Conservation (phyloP, 1,284 basidiomycete genomes). For the Schizophyllum amplum region DNA sequence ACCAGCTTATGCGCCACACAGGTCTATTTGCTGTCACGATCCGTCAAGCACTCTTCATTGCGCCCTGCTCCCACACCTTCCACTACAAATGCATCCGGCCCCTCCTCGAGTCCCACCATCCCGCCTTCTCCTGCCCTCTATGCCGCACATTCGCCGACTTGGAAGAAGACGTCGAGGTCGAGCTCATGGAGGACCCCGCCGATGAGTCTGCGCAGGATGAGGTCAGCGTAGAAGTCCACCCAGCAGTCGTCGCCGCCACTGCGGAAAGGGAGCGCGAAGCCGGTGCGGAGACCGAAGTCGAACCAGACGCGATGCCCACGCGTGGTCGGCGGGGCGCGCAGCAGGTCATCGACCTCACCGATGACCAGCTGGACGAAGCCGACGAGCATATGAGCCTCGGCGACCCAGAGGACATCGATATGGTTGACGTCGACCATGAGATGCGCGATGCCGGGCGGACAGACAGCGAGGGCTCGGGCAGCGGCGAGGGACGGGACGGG, state of each 20-base stretch:
- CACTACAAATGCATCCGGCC: slow-evolving; percentile 98
- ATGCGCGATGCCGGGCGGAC: neutral
- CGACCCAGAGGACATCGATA: slow-evolving; percentile 20
- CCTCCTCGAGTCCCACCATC: slow-evolving; percentile 79
- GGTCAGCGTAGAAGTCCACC: slow-evolving; percentile 1
- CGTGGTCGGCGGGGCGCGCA: slow-evolving; percentile 1
- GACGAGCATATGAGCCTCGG: slow-evolving; percentile 18
- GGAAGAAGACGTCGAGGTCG: slow-evolving; percentile 91
- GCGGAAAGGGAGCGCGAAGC: slow-evolving; percentile 17
- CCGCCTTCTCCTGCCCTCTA: slow-evolving; percentile 92
- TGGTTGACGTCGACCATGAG: slow-evolving; percentile 8
- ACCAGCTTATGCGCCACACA: slow-evolving; percentile 18
- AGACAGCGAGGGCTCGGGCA: neutral
- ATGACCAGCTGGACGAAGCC: slow-evolving; percentile 11
- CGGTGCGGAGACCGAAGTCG: slow-evolving; percentile 53
- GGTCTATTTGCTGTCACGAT: slow-evolving; percentile 91
- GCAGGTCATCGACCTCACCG: slow-evolving; percentile 4
- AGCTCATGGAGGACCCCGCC: slow-evolving; percentile 22
- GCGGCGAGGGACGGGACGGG: neutral
- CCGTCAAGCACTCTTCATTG: slow-evolving; percentile 94
- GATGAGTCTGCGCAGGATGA: slow-evolving; percentile 14
- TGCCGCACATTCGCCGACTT: slow-evolving; percentile 92
- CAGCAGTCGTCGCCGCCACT: neutral
- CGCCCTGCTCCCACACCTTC: slow-evolving; percentile 94
- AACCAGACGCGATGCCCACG: slow-evolving; percentile 28